Evolutionary conservation across 179 eudicot species (phyloP).

Genomic region (Spergularia azorica): DNA sequence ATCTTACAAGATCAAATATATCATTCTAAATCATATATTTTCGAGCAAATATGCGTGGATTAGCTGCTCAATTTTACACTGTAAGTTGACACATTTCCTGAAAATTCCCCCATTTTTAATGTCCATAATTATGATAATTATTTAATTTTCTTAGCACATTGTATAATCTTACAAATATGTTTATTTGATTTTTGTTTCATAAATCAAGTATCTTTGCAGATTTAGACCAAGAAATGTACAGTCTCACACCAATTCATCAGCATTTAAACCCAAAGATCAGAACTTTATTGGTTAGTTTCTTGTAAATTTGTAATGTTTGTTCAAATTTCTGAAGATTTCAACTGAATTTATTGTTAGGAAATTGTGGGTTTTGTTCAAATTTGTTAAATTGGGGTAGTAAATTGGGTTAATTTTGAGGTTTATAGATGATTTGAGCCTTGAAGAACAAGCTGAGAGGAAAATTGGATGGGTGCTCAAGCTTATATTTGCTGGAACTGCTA

Average conservation of each 20-base stretch:
- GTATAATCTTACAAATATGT: neutral
- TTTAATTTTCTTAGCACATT: slow-evolving; percentile 13
- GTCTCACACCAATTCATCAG: slow-evolving; percentile 48
- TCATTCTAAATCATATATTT: neutral
- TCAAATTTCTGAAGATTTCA: neutral
- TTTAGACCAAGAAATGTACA: slow-evolving; percentile 43
- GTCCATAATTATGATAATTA: neutral
- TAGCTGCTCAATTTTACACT: slow-evolving; percentile 29
- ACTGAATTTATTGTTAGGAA: neutral
- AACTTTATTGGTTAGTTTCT: slow-evolving; percentile 5
- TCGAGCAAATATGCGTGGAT: slow-evolving; percentile 25
- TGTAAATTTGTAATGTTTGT: neutral
- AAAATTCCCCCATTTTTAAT: neutral
- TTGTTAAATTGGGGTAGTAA: neutral
- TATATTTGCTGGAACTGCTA: slow-evolving; percentile 83
- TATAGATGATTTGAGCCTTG: slow-evolving; percentile 62
- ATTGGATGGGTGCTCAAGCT: slow-evolving; percentile 88
- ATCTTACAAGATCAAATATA: slow-evolving; percentile 5
- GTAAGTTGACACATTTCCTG: slow-evolving; percentile 14
- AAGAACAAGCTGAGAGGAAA: slow-evolving; percentile 87
- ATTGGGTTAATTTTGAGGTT: slow-evolving; percentile 19
- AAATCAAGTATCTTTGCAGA: slow-evolving; percentile 56
- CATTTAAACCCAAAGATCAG: slow-evolving; percentile 51
- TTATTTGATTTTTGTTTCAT: slow-evolving; percentile 16
- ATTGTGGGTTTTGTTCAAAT: neutral